Base-by-base conservation (phyloP, 2,329 filamentous ascomycete species). In the Trematosphaeria pertusa region DNA sequence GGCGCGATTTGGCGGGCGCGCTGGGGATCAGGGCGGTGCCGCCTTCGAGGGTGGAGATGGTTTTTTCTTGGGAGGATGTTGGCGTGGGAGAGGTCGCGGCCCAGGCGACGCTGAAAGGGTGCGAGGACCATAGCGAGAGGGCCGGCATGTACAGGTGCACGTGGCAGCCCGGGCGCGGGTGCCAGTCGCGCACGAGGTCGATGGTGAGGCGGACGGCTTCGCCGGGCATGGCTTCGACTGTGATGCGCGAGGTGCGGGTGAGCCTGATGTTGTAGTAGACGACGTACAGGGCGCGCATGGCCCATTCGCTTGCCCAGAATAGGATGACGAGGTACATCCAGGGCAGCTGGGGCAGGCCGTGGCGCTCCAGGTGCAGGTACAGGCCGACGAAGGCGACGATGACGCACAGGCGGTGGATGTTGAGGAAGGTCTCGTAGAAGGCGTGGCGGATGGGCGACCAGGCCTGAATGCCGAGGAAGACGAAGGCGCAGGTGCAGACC, bases 351-450 rank as follows among this genome's bases (percentile, higher is more conserved):
- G 87, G 76, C 7, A 91, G 75, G 3, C 78, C 72, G 20, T 89
- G 83, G 8, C 88, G 77, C 34, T 83, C 78, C 61, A 90, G 85
- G 75, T 97, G 94, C 28, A 92, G 77, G 81, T 87, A 94, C 7
- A 92, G 85, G 62, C 86, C 87, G 46, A 83, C 78, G 39, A 97
- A 82, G 37, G 79, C 77, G 43, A 89, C 66, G 26, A 87, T 71
- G 30, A 87, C 91, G 39, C 96, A 75, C 28, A 89, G 71, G 59
- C 96, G 91, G 74, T 97, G 94, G 21, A 87, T 74, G 67, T 89
- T 90, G 61, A 97, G 81, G 75, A 99, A 99, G 1, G 91, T 95
- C 75, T 99, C 94, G 76, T 99, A 99, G 70, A 96, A 97, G 30
- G 92, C 91, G 72, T 97, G 93, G 51, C 94, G 87, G 40, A 99